A percentile compares a stretch with the other conserved stretches of the same genome.
phyloP scores from a whole-genome alignment of 129 eudicot species.

The Oenanthe sinensis region DNA sequence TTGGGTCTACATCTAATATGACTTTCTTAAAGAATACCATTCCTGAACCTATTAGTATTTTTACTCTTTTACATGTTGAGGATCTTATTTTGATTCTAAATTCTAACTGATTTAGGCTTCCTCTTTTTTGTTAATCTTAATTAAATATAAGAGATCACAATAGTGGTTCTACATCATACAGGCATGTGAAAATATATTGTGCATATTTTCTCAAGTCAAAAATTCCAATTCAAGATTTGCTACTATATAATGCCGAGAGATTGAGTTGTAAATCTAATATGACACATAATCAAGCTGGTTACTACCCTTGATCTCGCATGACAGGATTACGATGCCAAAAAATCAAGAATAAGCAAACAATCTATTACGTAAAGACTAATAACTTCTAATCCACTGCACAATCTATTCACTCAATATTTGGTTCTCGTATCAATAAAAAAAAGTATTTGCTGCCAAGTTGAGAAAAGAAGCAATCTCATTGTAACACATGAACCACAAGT shows the following conservation, averaged over 20 bases:
- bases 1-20: not conserved
- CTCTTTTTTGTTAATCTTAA: not conserved
- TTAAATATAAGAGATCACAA: not conserved
- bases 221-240: not conserved
- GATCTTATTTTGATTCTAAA: not conserved
- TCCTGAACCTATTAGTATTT: not conserved
- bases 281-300: not conserved
- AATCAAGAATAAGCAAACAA: too few species aligned
- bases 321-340: too few species aligned
- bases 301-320: not conserved
- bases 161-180: not conserved
- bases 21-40: not conserved
- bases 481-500: conserved; percentile 58
- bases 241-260: not conserved
- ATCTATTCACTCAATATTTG: too few species aligned
- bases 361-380: too few species aligned
- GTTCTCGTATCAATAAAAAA: too few species aligned
- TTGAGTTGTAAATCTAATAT: not conserved
- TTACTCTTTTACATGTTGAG: not conserved
- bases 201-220: not conserved
- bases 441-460: conserved; percentile 48
- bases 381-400: too few species aligned
- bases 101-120: not conserved
- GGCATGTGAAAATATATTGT: not conserved
- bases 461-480: conserved; percentile 34